Evolutionary conservation across 2,329 filamentous ascomycete genomes (phyloP), one percentile per base, ranked within the genome.

Genomic region (Fusarium zealandicum): DNA sequence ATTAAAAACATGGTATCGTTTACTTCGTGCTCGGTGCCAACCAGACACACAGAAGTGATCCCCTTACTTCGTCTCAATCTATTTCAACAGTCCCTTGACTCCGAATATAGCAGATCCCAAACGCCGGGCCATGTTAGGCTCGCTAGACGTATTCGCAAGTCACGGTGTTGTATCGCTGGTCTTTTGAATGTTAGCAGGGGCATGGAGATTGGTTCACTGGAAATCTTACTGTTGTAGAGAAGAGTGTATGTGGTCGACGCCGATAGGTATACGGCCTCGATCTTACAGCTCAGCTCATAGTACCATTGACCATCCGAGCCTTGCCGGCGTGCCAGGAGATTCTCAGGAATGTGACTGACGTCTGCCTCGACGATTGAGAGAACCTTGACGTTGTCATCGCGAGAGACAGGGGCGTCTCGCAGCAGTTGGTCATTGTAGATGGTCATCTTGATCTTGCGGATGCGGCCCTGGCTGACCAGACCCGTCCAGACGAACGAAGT

Each of bases 231-330:
- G 43, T 78, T 74, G 51, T 76, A 74, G 7, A 79, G 65, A 27
- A 80, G 65, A 5, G 76, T 78, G 57, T 79, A 80, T 20, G 72
- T 68, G 1, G 76, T 78, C 5, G 71, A 76, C 1, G 74, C 75
- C 2, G 76, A 78, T 6, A 73, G 69, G 56, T 76, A 78, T 3
- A 76, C 68, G 1, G 74, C 70, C 57, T 79, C 75, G 13, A 80
- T 74, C 50, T 74, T 69, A 57, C 69, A 76, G 35, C 57, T 67
- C 20, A 78, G 53, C 13, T 73, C 69, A 32, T 78, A 79, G 54
- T 79, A 77, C 69, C 58, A 69, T 53, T 72, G 59, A 2, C 73
- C 72, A 20, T 79, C 76, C 7, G 40, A 52, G 7, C 76, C 76
- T 38, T 64, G 57, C 22, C 66, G 66, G n/a, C 70, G 67, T 1